Evolutionary conservation across 352 stramenopile genomes (phyloP), one percentile per base, ranked within the genome.

Genomic region (Phytopythium mirpurense): DNA sequence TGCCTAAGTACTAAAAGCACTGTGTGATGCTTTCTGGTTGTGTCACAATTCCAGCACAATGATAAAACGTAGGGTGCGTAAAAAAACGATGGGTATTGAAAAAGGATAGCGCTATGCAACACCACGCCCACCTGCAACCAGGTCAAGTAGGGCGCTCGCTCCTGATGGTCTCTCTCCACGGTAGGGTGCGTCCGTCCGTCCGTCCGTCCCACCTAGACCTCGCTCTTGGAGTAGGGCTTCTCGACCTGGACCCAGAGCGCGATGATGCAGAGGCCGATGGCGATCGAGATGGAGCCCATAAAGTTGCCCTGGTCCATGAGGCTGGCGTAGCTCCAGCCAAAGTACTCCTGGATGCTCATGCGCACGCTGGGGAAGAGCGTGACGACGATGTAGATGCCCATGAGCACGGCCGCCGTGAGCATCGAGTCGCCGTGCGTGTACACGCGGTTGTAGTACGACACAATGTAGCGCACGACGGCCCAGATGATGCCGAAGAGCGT

Each of bases 221-320:
- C 34, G 31, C 46, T 52, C 18, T 31, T 52, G 29, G 68, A 70
- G 19, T 54, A 57, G 4, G 83, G 83, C 52, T 83, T 80, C 69
- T 91, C 80, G 40, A 93, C 73, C 57, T 83, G 83, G 42, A 93
- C 80, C 83, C 83, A 93, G 32, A 91, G 63, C 46, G 82, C 73
- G 58, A 93, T 88, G 66, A 93, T 88, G 54, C 90, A 73, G 60
- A 93, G 72, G 24, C 80, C 83, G 45, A 90, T 70, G 3, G 83
- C 80, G 49, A 93, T 85, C 15, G 77, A 88, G 49, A 83, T 84
- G 27, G 74, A 84, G 59, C 83, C 83, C 66, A 93, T 83, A 46
- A 93, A 89, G 75, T 93, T 93, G 44, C 83, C 83, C 59, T 93
- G 78, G 65, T 93, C 83, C 69, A 85, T 90, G 52, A 93, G 60